Base-by-base conservation (phyloP, 2,329 filamentous ascomycete species). In the Pseudonectria buxi region DNA sequence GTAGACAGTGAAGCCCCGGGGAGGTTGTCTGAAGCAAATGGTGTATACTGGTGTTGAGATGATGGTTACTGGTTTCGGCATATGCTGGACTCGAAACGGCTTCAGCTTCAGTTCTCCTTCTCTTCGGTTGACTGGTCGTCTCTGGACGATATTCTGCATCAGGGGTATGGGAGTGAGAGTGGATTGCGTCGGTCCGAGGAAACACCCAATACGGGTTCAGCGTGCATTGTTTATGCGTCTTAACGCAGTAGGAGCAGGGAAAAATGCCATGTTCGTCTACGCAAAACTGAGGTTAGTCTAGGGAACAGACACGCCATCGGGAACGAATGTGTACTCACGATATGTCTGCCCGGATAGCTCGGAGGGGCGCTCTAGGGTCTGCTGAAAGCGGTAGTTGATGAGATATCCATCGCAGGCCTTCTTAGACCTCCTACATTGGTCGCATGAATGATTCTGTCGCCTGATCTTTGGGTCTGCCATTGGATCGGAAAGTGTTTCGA, bases 181-280 rank as follows among this genome's bases (percentile, higher is more conserved):
- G 31, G 11, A 30, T 22, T 4, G 24, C 18, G 14, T 24, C 13
- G 11, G 26, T 22, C 16, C 33, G 26, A 10, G 45, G 32, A 25
- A 40, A 43, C 2, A 37, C 47, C 56, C 55, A 57, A 7, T 49
- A 36, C 15, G 47, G 41, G 6, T 56, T 46, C 26, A 55, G 36
- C 2, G 54, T 51, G 11, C 55, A 58, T 9, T 39, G 41, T 29
- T 58, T 58, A 6, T 50, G 46, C 12, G 55, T 58, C 35, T 47
- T 55, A 5, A 40, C 35, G 22, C 55, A 58, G 11, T 58, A 58
- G 0, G 54, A 52, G 31, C 55, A 58, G 30, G 54, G 43, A n/a
- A 32, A 26, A 5, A 42, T 15, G 12, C 25, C 34, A 47, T 26
- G 12, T 18, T 24, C 18, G 15, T 37, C 55, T 33, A 44, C 43